A percentile compares a stretch with the other conserved stretches of the same genome.
Evolutionary conservation across 805 yeast genomes (phyloP).

Genomic region (Cyberlindnera mississippiensis): DNA sequence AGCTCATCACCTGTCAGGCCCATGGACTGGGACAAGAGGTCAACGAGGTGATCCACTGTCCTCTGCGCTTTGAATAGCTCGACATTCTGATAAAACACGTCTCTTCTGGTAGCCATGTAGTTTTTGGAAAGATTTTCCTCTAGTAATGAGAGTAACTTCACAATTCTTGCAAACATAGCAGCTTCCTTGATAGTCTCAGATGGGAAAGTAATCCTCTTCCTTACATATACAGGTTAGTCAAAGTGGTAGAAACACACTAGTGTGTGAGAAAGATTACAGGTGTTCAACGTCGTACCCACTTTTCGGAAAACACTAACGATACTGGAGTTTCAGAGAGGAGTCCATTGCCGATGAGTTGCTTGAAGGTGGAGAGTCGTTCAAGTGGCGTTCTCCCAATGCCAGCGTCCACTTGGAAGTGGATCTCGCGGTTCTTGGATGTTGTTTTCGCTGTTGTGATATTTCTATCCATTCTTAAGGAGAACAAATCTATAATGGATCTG

Average conservation of each 20-base stretch:
- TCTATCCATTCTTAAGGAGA: not conserved
- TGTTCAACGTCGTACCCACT: not conserved
- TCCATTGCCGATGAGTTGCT: constrained; percentile 3
- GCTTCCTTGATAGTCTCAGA: constrained; percentile 7
- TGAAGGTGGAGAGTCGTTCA: not conserved
- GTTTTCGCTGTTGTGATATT: not conserved
- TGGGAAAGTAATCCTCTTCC: constrained; percentile 16
- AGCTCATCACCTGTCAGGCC: constrained; percentile 37
- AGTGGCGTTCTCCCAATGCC: not conserved
- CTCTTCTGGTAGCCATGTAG: constrained; percentile 41
- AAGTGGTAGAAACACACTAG: no score
- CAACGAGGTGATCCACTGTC: constrained; percentile 39
- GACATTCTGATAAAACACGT: constrained; percentile 60
- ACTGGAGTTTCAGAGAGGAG: constrained; percentile 1
- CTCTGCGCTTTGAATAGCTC: constrained; percentile 45
- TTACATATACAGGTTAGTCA: not conserved
- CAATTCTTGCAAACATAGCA: constrained; percentile 9
- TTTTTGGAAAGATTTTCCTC: constrained; percentile 17
- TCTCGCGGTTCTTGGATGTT: not conserved
- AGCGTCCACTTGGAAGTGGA: not conserved
- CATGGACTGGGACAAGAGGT: constrained; percentile 36
- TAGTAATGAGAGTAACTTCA: constrained; percentile 15
- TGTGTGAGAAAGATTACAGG: not conserved
- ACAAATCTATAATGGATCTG: no score
- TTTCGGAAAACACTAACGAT: constrained; percentile 1